These are phyloP conservation scores for Coccinonectria pachysandricola DNA, from an alignment of 2,329 filamentous ascomycete genomes.

Conservation along the genomic window DNA sequence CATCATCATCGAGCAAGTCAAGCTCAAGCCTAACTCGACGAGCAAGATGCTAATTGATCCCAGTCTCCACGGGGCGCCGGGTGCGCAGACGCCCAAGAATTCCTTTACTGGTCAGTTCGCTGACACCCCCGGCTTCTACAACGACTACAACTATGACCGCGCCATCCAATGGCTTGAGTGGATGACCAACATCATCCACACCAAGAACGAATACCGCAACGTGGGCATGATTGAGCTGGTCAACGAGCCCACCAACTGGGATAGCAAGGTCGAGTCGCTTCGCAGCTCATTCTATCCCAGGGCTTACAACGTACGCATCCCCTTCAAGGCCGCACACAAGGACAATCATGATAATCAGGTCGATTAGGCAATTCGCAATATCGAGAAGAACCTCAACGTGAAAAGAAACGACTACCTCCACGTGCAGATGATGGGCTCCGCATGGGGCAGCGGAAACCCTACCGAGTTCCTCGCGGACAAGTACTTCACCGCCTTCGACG, in stretches of 20 bases:
- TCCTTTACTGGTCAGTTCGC: constrained; percentile 34
- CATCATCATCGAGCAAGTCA: constrained; percentile 38
- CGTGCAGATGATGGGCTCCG: constrained; percentile 37
- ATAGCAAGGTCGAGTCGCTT: constrained; percentile 9
- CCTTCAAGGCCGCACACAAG: fast-evolving
- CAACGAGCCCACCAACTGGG: constrained; percentile 15
- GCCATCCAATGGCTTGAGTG: constrained; percentile 44
- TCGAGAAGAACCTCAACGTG: constrained; percentile 34
- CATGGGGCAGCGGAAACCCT: constrained; percentile 48
- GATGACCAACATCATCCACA: constrained; percentile 43
- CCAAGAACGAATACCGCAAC: constrained; percentile 35
- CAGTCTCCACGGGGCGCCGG: constrained; percentile 39
- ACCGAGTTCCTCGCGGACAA: constrained; percentile 31
- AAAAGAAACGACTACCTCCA: constrained; percentile 35
- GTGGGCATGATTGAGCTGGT: constrained; percentile 48
- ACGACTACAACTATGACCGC: constrained; percentile 44
- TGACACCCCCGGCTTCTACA: constrained; percentile 39
- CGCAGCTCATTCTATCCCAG: constrained; percentile 13
- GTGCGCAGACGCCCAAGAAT: constrained; percentile 35
- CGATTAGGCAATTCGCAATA: constrained; percentile 32
- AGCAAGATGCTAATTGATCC: too few species aligned
- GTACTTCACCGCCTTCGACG: constrained; percentile 41
- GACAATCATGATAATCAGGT: constrained; percentile 1
- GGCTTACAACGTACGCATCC: constrained; percentile 8
- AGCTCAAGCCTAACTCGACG: too few species aligned